Evolutionary conservation across 148 eudicot species (phyloP), one percentile per base, ranked within the genome.

Genomic region (Vaccinium macrocarpon): DNA sequence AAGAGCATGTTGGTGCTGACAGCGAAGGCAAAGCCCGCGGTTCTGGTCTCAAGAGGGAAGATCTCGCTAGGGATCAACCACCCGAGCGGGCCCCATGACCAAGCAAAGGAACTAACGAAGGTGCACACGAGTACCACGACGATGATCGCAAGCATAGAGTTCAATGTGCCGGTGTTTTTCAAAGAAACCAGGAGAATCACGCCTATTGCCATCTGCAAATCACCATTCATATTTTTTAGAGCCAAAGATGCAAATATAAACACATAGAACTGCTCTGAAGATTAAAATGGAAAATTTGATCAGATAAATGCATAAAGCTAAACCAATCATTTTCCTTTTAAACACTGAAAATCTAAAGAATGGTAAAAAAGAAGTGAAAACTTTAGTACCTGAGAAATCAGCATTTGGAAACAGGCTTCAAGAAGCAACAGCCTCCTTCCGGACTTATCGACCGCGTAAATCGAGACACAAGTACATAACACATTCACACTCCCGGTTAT

Each of bases 341-440:
- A 32, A 56, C 59, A 56, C 18, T 16, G 19, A 1, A 56, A 57
- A 57, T 57, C 62, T 64, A 23, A 23, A 64, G 32, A 6, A 51
- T 0, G 42, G 83, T 48, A 46, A 46, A 15, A 15, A 35, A 2
- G 27, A 68, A 29, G 14, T 4, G 7, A 68, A 81, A 3, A 23
- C 2, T 5, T 21, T 3, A 3, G 55, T 74, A 89, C 90, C 91
- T 90, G 92, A 29, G 87, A 82, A 21, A 92, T 52, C 19, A 92
- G 85, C 95, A 92, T 92, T 78, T 92, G 93, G 48, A 85, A 81
- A 51, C 90, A 88, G 70, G 93, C 93, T 86, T 92, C 89, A 32
- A 92, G 91, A 64, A 92, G 89, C 85, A 92, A 57, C 56, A 57
- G 80, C 64, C 92, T 85, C 71, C 95, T 83, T 11, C 95, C 95